Conservation (phyloP, 768 basidiomycete species). For the Boletus vermiculosoides region DNA sequence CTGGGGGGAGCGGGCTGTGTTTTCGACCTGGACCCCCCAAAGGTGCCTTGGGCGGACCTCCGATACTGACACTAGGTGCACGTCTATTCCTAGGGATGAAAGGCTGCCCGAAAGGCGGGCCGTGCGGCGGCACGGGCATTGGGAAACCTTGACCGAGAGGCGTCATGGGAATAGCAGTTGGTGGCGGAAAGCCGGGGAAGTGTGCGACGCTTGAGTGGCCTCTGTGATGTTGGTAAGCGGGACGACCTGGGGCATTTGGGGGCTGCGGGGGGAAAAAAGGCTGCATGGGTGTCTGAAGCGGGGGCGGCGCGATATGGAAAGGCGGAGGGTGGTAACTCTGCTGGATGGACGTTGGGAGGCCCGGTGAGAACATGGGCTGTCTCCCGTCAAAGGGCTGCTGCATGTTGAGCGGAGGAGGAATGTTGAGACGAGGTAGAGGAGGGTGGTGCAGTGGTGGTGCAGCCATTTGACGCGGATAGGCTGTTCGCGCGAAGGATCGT, state of each 20-base stretch:
- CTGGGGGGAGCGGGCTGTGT: constrained; percentile 59
- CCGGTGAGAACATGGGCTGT: constrained; percentile 62
- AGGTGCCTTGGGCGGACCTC: constrained; percentile 86
- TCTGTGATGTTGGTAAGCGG: constrained; percentile 49
- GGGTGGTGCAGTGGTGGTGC: constrained; percentile 46
- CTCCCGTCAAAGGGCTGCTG: constrained; percentile 54
- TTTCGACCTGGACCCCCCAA: constrained; percentile 79
- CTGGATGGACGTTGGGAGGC: constrained; percentile 57
- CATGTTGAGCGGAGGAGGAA: constrained; percentile 51
- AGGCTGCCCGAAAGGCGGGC: constrained; percentile 44
- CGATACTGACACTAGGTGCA: constrained; percentile 65
- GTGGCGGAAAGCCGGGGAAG: constrained; percentile 60
- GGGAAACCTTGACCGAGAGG: constrained; percentile 60
- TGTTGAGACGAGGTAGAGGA: constrained; percentile 55
- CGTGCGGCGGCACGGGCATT: constrained; percentile 48
- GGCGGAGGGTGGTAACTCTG: constrained; percentile 53
- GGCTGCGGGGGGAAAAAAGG: constrained; percentile 56
- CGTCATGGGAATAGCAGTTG: constrained; percentile 54
- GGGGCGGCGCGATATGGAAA: constrained; percentile 43
- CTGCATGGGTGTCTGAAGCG: constrained; percentile 75
- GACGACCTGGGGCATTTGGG: constrained; percentile 51
- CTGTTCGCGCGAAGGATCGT: background rate
- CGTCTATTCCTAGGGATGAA: constrained; percentile 64
- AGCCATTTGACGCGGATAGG: constrained; percentile 17
- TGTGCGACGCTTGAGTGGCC: constrained; percentile 61